Base-by-base conservation (phyloP, 179 eudicot species). In the Silene coronaria region DNA sequence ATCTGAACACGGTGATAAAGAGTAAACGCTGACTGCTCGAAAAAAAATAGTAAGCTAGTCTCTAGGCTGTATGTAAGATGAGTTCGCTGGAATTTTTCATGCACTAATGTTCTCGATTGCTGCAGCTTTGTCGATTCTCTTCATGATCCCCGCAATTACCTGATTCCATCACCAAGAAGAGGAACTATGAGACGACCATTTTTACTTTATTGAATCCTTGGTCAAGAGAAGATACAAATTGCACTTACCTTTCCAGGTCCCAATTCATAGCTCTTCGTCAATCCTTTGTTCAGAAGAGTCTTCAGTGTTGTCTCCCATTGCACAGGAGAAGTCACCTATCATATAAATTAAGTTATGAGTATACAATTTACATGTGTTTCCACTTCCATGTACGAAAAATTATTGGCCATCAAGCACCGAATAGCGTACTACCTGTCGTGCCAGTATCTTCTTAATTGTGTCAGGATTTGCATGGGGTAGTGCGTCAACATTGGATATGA, bases 241-340 rank as follows among this genome's bases (percentile, higher is more conserved):
- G n/a, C 67, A 23, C 68, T 2, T 86, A 87, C 98, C 97, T 92
- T 94, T 85, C 98, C 98, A 28, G 96, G 98, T 79, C 97, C 97
- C 75, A 92, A 74, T 79, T 94, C 97, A 51, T 91, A 91, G 87
- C 96, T 90, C 87, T 90, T 94, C 67, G 83, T 85, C 80, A 94
- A 77, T 59, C 97, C 98, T 82, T 81, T 85, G 75, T 76, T 71
- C 11, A 94, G 81, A 70, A 94, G 85, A 51, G 89, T 89, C 82
- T 88, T 91, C 84, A 90, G 80, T n/a, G 97, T 91, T 55, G 93
- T 89, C 80, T 94, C 98, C 98, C 97, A 91, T 77, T 90, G 97
- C 80, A 94, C 96, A 6, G 97, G 97, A 71, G 94, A 94, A 4
- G 97, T 94, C 76, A 89, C 98, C 98, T 94, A 74, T 9, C 34